Conservation (phyloP, 768 basidiomycete genomes). For the Dacryopinax primogenitus region DNA sequence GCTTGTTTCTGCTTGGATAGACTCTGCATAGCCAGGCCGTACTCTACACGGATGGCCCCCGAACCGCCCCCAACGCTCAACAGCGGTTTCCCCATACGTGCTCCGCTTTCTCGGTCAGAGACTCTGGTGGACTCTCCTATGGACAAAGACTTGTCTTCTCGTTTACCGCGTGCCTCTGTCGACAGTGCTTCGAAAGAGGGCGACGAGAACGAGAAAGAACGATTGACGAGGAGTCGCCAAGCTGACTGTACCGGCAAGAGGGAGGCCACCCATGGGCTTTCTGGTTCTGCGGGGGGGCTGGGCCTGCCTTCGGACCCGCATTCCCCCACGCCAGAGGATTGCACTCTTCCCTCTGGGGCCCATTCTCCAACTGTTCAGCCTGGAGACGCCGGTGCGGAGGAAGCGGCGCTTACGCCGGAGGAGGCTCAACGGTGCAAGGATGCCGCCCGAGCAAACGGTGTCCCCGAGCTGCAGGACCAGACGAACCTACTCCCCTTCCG, state of each 20-base stretch:
- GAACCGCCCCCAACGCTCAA: neutral
- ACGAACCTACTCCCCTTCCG: constrained; percentile 59
- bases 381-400: neutral
- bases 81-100: neutral
- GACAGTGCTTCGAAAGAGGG: neutral
- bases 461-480: constrained; percentile 46
- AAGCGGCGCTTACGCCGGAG: neutral
- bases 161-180: neutral
- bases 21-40: too few relatives aligned
- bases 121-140: neutral
- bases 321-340: neutral
- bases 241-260: neutral
- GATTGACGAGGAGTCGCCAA: neutral
- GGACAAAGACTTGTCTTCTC: neutral
- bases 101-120: neutral
- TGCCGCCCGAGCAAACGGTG: constrained; percentile 15
- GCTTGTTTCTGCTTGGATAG: too few relatives aligned
- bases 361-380: too few relatives aligned
- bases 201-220: neutral
- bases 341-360: neutral
- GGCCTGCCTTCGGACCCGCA: constrained; percentile 7
- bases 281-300: neutral
- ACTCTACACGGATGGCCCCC: neutral
- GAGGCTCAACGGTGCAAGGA: neutral
- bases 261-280: neutral